Percentiles rank a stretch among this genome's conserved stretches.
Evolutionary conservation across 768 basidiomycete genomes (phyloP).

Genomic region (Pholiota microspora): DNA sequence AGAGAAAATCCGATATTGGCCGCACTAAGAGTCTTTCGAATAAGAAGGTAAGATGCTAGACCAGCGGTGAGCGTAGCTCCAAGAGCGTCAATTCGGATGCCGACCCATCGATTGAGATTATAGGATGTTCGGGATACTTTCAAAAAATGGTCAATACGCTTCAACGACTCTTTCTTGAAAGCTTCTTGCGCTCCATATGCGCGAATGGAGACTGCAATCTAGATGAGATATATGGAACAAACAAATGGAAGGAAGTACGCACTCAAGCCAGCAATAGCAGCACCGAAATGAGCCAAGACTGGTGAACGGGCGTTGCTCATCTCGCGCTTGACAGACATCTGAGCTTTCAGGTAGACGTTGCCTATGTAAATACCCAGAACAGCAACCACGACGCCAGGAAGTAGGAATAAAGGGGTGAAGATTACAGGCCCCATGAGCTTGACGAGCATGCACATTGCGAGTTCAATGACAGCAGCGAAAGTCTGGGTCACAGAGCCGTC

Average conservation of each 20-base stretch:
- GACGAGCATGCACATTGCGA: slow-evolving; percentile 34
- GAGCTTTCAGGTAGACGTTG: slow-evolving; percentile 43
- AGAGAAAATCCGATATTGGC: slow-evolving; percentile 53
- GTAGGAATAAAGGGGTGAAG: slow-evolving; percentile 43
- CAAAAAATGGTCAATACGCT: slow-evolving; percentile 53
- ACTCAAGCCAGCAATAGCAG: slow-evolving; percentile 54
- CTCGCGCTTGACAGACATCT: slow-evolving; percentile 47
- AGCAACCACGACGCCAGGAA: slow-evolving; percentile 43
- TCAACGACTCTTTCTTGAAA: slow-evolving; percentile 45
- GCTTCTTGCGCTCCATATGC: slow-evolving; percentile 61
- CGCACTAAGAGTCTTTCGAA: slow-evolving; percentile 32
- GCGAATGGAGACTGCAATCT: slow-evolving; percentile 47
- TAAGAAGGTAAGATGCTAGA: slow-evolving; percentile 55
- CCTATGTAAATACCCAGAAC: slow-evolving; percentile 42
- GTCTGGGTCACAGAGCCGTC: slow-evolving; percentile 39
- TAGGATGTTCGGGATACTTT: slow-evolving; percentile 47
- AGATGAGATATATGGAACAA: background rate
- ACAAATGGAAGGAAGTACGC: slow-evolving; percentile 13
- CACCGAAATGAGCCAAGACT: slow-evolving; percentile 45
- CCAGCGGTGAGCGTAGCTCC: slow-evolving; percentile 53
- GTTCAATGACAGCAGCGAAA: slow-evolving; percentile 26
- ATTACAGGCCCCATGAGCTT: slow-evolving; percentile 43
- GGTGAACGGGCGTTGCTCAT: slow-evolving; percentile 34
- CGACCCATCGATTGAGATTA: slow-evolving; percentile 48
- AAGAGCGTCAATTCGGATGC: slow-evolving; percentile 55